Evolutionary conservation across 2,329 filamentous ascomycete genomes (phyloP).

Genomic region (Fusarium fujikuroi): DNA sequence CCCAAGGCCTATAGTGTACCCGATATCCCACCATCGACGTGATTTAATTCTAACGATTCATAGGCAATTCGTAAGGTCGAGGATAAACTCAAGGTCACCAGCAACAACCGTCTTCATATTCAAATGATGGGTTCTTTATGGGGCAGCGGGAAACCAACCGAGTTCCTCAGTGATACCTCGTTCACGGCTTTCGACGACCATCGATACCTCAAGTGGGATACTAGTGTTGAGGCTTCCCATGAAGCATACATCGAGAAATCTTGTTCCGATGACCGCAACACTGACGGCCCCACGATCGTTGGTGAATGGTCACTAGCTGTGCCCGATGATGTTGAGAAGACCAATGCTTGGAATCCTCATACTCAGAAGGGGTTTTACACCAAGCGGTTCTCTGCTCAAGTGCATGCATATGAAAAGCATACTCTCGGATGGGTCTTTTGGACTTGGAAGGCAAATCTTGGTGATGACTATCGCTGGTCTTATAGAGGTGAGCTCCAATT

Average conservation of each 20-base stretch:
- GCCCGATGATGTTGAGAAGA: slow-evolving; percentile 59
- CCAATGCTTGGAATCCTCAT: slow-evolving; percentile 44
- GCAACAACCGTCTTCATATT: slow-evolving; percentile 61
- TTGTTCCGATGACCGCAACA: slow-evolving; percentile 59
- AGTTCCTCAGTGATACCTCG: slow-evolving; percentile 54
- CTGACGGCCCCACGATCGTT: slow-evolving; percentile 58
- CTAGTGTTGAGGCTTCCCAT: slow-evolving; percentile 45
- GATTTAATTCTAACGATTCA: background rate
- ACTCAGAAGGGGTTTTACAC: slow-evolving; percentile 39
- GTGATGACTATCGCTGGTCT: slow-evolving; percentile 43
- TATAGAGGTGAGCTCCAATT: slow-evolving; percentile 34
- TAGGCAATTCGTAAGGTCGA: slow-evolving; percentile 61
- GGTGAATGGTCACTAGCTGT: slow-evolving; percentile 68
- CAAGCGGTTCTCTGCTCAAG: slow-evolving; percentile 43
- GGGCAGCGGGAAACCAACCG: slow-evolving; percentile 65
- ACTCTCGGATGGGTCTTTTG: slow-evolving; percentile 43
- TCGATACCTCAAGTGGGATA: slow-evolving; percentile 67
- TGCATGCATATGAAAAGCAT: slow-evolving; percentile 37
- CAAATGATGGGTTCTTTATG: slow-evolving; percentile 61
- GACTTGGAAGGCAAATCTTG: slow-evolving; percentile 41
- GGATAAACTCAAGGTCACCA: slow-evolving; percentile 51
- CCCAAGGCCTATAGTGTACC: slow-evolving; percentile 34
- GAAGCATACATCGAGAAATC: slow-evolving; percentile 60
- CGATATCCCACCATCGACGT: fast-evolving
- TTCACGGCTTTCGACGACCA: slow-evolving; percentile 68